Base-by-base conservation (phyloP, 108 stramenopile genomes). In the Nitzschia sp. region DNA sequence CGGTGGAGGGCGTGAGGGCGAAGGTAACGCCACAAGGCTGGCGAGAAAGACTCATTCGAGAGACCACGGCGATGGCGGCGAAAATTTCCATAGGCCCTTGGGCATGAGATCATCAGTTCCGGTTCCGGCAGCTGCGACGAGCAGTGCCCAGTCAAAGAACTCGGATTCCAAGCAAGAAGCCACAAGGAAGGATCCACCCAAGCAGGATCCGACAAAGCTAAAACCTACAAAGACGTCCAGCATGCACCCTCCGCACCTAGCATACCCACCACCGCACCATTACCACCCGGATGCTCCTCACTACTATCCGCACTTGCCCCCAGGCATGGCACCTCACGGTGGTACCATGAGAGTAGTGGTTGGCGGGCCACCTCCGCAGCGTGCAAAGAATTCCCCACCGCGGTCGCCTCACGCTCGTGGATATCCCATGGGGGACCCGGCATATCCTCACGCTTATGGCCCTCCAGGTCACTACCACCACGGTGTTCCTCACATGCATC, bases 301-400 rank as follows among this genome's bases (percentile, higher is more conserved):
- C 27, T 78, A 78, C 51, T 66, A 70, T 42, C 46, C 69, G 3
- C 33, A 54, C 5, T 48, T 70, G 27, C 68, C 71, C 21, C 68
- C 72, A 18, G 68, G 59, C 18, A 70, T 77, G 67, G 42, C 36
- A 9, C 49, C 71, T 23, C 72, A 74, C 45, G 60, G 71, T 51
- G 83, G 83, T 3, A 80, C 72, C 38, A 84, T 84, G 83, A 54
- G 76, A 42, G 76, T 84, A 29, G 74, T 77, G 21, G 76, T 84
- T 11, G 83, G 83, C 31, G 83, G 73, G 21, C 79, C 76, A 28
- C 83, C 83, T 28, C 78, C 77, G 33, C 46, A 59, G 24, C 32
- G 66, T 24, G 54, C 70, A 70, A 75, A 66, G 23, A 47, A 45
- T 21, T 71, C 81, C 45, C 61, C 76, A 1, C 36, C 66, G 19